Evolutionary conservation across 805 yeast genomes (phyloP), one percentile per base, ranked within the genome.

Genomic region (Ogataea methanolica): DNA sequence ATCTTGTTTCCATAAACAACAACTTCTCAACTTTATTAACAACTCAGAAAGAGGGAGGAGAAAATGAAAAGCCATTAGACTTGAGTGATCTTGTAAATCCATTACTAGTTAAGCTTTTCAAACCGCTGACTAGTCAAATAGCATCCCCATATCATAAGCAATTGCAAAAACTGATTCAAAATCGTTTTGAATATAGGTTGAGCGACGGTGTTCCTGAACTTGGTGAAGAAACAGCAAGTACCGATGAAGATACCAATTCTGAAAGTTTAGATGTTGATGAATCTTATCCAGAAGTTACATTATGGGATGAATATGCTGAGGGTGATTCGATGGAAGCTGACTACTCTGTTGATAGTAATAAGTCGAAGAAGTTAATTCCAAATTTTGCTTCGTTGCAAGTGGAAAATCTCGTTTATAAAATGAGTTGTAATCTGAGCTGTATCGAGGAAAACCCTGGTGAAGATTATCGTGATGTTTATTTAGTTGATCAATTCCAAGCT

Each of bases 391-490:
- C 67, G 1, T 43, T 62, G 23, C 62, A 57, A 21, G 45, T 57
- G 14, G 55, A 58, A 33, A 45, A 50, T 26, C 41, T 59, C 1
- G 21, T 63, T 7, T 57, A 59, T 46, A 44, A 48, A 16, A 40
- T 55, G n/a, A 46, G 58, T 38, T 26, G 49, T 36, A 47, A 49
- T 12, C 41, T 63, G 33, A 42, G 51, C 15, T 41, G 22, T n/a
- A 42, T 48, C 8, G 45, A 46, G 3, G 54, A 46, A 3, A 48
- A 43, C 35, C 49, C 52, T 1, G 51, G 47, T 3, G 58, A 54
- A n/a, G 66, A 62, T 42, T 63, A 55, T 43, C 54, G 65, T 1
- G 65, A 63, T 48, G 56, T 62, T n/a, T 65, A 57, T 36, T 46
- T 56, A 36, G 48, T 52, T 23, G 42, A 43, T 2, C 45, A 50